Evolutionary conservation across 2,329 filamentous ascomycete genomes (phyloP).

Genomic region (Aspergillus costaricaensis): DNA sequence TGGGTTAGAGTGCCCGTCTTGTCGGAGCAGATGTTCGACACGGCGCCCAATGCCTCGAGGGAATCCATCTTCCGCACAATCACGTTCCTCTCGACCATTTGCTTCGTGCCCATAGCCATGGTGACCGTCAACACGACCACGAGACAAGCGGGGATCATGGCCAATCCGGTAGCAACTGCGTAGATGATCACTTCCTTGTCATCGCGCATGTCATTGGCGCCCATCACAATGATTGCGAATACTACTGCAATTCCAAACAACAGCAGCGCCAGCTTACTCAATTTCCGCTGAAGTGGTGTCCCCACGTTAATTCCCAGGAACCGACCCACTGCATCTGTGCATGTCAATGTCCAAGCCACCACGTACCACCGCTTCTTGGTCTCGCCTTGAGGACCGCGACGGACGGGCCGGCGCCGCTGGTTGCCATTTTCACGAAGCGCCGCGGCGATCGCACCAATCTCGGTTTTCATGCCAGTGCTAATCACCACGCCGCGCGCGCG

Average conservation of each 20-base stretch:
- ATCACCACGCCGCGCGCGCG: slow-evolving; percentile 62
- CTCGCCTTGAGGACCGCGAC: slow-evolving; percentile 53
- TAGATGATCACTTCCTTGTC: slow-evolving; percentile 65
- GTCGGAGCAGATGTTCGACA: slow-evolving; percentile 61
- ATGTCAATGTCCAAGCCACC: slow-evolving; percentile 54
- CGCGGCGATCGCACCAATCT: slow-evolving; percentile 66
- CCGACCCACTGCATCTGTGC: slow-evolving; percentile 59
- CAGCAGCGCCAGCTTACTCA: slow-evolving; percentile 67
- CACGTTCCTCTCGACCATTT: slow-evolving; percentile 59
- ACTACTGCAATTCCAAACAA: slow-evolving; percentile 68
- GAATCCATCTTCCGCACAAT: slow-evolving; percentile 61
- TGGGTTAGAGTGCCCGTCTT: slow-evolving; percentile 64
- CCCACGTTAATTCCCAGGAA: slow-evolving; percentile 70
- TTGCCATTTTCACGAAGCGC: slow-evolving; percentile 63
- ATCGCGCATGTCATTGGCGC: slow-evolving; percentile 60
- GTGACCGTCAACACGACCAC: slow-evolving; percentile 69
- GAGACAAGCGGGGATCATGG: slow-evolving; percentile 64
- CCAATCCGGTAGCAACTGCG: slow-evolving; percentile 60
- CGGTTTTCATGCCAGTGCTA: slow-evolving; percentile 63
- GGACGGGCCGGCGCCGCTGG: slow-evolving; percentile 51
- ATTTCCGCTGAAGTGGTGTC: slow-evolving; percentile 68
- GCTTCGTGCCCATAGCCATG: slow-evolving; percentile 63
- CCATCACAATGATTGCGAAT: slow-evolving; percentile 69
- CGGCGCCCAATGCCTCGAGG: slow-evolving; percentile 62
- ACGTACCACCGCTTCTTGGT: slow-evolving; percentile 56